Evolutionary conservation across 129 eudicot species (phyloP).

Genomic region (Flaveria sonorensis): DNA sequence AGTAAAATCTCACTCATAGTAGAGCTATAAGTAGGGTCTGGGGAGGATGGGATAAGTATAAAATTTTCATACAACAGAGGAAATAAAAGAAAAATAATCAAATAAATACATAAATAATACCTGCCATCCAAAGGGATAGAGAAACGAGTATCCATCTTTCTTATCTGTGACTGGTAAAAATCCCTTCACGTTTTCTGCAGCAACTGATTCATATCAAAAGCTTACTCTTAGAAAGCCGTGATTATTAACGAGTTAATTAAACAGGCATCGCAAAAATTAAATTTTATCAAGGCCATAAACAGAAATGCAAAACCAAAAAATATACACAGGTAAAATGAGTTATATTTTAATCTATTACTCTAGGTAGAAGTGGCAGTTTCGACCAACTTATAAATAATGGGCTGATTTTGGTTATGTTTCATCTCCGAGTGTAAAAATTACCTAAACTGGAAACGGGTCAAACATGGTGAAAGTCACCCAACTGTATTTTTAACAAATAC

Average conservation of each 20-base stretch:
- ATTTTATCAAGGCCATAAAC: conserved; percentile 8
- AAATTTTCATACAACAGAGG: background rate
- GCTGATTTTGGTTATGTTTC: conserved; percentile 1
- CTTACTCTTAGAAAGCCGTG: conserved; percentile 53
- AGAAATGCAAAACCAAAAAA: background rate
- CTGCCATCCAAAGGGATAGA: conserved; percentile 99
- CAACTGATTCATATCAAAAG: conserved; percentile 93
- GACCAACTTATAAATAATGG: background rate
- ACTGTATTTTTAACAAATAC: background rate
- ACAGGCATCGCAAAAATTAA: background rate
- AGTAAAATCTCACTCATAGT: too few species aligned
- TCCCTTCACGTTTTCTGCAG: conserved; percentile 91
- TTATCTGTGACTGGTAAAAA: conserved; percentile 75
- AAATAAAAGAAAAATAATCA: background rate
- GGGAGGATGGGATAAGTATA: too few species aligned
- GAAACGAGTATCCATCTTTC: conserved; percentile 77
- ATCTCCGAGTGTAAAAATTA: background rate
- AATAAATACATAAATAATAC: conserved; percentile 33
- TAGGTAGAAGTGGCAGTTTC: background rate
- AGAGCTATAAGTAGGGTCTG: too few species aligned
- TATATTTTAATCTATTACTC: background rate
- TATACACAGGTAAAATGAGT: background rate
- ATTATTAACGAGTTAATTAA: conserved; percentile 16
- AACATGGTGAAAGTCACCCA: background rate
- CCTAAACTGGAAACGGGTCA: background rate